phyloP scores from a whole-genome alignment of 208 protist genomes.

The Entamoeba moshkovskii region DNA sequence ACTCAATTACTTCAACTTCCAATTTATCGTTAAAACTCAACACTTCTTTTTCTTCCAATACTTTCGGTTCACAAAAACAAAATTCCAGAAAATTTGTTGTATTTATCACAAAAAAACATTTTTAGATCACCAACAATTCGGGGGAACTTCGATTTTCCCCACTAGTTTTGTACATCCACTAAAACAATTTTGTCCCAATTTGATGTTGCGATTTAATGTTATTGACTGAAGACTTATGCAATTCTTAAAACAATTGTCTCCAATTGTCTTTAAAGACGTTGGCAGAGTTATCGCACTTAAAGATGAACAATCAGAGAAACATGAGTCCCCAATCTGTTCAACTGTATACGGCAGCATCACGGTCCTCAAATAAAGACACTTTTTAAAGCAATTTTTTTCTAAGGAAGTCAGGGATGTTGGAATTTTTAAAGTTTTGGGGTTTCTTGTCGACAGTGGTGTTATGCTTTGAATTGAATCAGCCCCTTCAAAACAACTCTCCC shows the following conservation, averaged over 20 bases:
- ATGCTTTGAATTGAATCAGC: background rate
- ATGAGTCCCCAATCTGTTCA: background rate
- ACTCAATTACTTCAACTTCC: too few species aligned
- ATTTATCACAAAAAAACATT: too few species aligned
- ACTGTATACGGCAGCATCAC: background rate
- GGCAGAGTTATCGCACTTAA: background rate
- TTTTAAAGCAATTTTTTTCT: background rate
- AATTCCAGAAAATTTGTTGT: too few species aligned
- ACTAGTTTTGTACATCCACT: background rate
- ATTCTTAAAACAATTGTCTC: background rate
- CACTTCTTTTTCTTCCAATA: too few species aligned
- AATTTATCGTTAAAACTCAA: too few species aligned
- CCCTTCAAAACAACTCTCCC: background rate
- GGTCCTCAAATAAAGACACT: background rate
- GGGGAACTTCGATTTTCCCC: background rate
- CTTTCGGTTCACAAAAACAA: too few species aligned
- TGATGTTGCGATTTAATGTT: background rate
- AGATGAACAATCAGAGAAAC: background rate
- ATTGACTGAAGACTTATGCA: background rate
- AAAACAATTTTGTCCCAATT: background rate
- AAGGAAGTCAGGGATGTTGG: background rate
- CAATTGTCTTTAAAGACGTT: background rate
- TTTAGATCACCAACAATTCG: background rate
- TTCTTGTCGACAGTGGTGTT: background rate
- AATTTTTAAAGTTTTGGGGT: background rate